A percentile compares a stretch with the other conserved stretches of the same genome.
Conservation (phyloP, 768 basidiomycete genomes). For the Naganishia friedmannii region DNA sequence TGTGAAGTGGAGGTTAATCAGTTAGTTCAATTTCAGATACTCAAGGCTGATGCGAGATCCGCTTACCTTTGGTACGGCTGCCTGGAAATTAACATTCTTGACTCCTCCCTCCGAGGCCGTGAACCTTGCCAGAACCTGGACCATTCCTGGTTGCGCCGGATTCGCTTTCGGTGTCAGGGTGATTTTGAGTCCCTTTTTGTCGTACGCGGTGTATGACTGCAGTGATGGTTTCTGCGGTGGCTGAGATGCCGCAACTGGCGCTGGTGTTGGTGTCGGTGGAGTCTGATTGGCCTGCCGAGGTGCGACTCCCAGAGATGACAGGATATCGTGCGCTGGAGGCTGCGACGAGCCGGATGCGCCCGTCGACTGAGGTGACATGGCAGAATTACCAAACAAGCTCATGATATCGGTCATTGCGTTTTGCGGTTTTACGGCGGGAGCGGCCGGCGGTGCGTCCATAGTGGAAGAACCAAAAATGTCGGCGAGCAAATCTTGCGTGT, state of each 20-base stretch:
- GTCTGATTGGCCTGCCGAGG: background rate
- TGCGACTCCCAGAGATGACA: conserved; percentile 33
- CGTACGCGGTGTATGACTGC: conserved; percentile 79
- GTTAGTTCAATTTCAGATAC: background rate
- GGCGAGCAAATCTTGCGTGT: conserved; percentile 79
- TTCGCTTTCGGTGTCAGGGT: conserved; percentile 85
- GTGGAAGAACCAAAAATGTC: conserved; percentile 77
- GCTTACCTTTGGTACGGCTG: conserved; percentile 86
- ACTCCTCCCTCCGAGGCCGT: conserved; percentile 61
- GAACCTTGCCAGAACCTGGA: conserved; percentile 87
- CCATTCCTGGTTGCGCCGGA: conserved; percentile 74
- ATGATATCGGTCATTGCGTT: conserved; percentile 81
- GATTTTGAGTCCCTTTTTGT: conserved; percentile 83
- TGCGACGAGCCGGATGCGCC: conserved; percentile 25
- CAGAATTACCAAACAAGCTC: conserved; percentile 66
- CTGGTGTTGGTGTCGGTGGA: conserved; percentile 12
- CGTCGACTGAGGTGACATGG: conserved; percentile 40
- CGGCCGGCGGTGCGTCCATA: conserved; percentile 45
- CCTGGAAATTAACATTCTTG: conserved; percentile 82
- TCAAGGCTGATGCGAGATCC: background rate
- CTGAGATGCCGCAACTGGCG: conserved; percentile 10
- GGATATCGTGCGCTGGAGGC: conserved; percentile 35
- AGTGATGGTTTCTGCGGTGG: conserved; percentile 54
- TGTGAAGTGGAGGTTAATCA: conserved; percentile 47
- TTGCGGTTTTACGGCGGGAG: conserved; percentile 55